phyloP scores from a whole-genome alignment of 1,139 yeast genomes.

The Candida sp. region DNA sequence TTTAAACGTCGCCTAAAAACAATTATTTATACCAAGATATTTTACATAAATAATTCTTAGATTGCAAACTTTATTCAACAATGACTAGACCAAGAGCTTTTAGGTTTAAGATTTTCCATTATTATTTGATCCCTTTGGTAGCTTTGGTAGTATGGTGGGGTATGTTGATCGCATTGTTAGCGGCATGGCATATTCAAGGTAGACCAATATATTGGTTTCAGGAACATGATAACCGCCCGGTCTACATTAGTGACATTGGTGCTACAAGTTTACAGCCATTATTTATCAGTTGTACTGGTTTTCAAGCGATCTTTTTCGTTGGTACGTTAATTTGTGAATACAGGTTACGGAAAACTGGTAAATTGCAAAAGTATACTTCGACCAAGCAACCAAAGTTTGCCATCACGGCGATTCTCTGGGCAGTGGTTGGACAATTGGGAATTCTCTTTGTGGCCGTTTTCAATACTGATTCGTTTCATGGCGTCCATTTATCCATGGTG shows the following conservation, averaged over 20 bases:
- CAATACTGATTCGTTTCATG: slow-evolving; percentile 57
- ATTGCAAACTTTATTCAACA: slow-evolving; percentile 19
- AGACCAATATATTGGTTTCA: slow-evolving; percentile 65
- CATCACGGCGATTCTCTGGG: slow-evolving; percentile 48
- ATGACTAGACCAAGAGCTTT: slow-evolving; percentile 7
- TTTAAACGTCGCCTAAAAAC: too few species aligned
- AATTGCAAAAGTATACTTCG: slow-evolving; percentile 53
- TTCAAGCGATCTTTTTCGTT: slow-evolving; percentile 75
- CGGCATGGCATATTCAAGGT: slow-evolving; percentile 73
- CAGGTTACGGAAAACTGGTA: slow-evolving; percentile 47
- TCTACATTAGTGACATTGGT: slow-evolving; percentile 80
- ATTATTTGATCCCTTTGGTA: slow-evolving; percentile 31
- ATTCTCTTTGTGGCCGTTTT: slow-evolving; percentile 73
- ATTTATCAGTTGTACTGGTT: slow-evolving; percentile 75
- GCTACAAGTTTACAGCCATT: slow-evolving; percentile 83
- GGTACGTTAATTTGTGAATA: slow-evolving; percentile 60
- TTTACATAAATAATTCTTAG: too few species aligned
- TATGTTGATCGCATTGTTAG: slow-evolving; percentile 36
- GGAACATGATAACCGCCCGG: slow-evolving; percentile 44
- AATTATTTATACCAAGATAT: too few species aligned
- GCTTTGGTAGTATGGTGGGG: slow-evolving; percentile 37
- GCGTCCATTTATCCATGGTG: slow-evolving; percentile 70
- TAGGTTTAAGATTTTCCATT: slow-evolving; percentile 29
- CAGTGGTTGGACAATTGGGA: slow-evolving; percentile 71
- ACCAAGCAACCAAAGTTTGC: slow-evolving; percentile 47